phyloP scores from a whole-genome alignment of 371 early-diverging fungal genomes.

The Catenaria anguillulae region DNA sequence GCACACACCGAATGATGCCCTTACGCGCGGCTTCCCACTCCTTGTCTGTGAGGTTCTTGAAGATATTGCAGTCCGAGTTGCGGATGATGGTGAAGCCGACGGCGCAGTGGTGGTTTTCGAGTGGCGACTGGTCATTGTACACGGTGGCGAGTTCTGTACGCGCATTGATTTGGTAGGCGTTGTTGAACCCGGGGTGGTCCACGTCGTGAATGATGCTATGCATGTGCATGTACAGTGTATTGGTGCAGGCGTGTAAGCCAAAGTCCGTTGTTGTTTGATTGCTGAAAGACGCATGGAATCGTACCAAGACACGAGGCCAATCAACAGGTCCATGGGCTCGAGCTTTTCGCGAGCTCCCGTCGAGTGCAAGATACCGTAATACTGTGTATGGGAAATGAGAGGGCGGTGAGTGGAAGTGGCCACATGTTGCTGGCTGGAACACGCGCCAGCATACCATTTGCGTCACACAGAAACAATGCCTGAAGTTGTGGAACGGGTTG shows the following conservation, averaged over 20 bases:
- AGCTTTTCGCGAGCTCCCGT: not conserved
- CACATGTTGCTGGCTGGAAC: too few species aligned
- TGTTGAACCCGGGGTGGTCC: constrained; percentile 61
- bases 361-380: constrained; percentile 1
- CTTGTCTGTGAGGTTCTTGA: constrained; percentile 18
- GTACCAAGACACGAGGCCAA: constrained; percentile 2
- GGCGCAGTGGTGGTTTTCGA: constrained; percentile 71
- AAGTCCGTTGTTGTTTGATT: too few species aligned
- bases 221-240: too few species aligned
- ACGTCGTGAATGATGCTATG: constrained; percentile 7
- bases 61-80: constrained; percentile 23
- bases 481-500: constrained; percentile 33
- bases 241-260: constrained; percentile 3
- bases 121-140: constrained; percentile 59
- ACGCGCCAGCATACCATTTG: constrained; percentile 33
- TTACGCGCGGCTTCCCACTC: constrained; percentile 27
- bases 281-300: too few species aligned
- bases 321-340: constrained; percentile 4
- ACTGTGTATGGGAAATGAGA: too few species aligned
- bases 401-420: too few species aligned
- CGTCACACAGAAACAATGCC: constrained; percentile 31
- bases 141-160: constrained; percentile 49
- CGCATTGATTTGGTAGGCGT: constrained; percentile 71
- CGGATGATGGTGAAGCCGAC: constrained; percentile 31
- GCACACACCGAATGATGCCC: constrained; percentile 27